Conservation (phyloP, 73 alveolate genomes). For the Tetrahymena elliotti region DNA sequence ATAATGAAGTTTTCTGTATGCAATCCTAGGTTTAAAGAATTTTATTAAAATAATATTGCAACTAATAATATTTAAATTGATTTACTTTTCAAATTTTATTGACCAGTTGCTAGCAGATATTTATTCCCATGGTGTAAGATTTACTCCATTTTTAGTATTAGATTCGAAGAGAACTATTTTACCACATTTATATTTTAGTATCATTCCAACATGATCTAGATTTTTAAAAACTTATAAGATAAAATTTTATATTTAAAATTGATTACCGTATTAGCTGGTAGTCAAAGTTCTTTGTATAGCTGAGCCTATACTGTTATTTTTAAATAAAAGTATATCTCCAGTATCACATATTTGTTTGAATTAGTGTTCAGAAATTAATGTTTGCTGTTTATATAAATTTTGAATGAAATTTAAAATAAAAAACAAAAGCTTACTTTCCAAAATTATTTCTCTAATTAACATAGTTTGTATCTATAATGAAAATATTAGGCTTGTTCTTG, state of each 20-base stretch:
- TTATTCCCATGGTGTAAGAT: neutral
- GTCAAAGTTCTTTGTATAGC: neutral
- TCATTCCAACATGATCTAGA: neutral
- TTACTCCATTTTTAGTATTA: neutral
- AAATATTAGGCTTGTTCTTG: neutral
- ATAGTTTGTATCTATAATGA: neutral
- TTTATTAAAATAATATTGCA: no score
- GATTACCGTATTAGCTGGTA: neutral
- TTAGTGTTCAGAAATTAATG: neutral
- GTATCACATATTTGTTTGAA: neutral
- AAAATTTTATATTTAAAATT: neutral
- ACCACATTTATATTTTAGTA: neutral
- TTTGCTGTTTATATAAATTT: neutral
- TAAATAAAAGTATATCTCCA: neutral
- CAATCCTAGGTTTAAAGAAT: neutral
- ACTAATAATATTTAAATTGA: neutral
- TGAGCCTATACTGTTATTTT: neutral
- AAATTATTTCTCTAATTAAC: neutral
- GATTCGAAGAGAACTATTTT: neutral
- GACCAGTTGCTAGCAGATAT: neutral
- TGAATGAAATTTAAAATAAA: neutral
- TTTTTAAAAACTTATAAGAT: neutral
- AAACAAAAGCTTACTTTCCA: neutral
- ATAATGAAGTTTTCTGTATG: neutral
- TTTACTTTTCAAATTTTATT: neutral